phyloP scores from a whole-genome alignment of 116 monocot species.

The Posidonia oceanica region DNA sequence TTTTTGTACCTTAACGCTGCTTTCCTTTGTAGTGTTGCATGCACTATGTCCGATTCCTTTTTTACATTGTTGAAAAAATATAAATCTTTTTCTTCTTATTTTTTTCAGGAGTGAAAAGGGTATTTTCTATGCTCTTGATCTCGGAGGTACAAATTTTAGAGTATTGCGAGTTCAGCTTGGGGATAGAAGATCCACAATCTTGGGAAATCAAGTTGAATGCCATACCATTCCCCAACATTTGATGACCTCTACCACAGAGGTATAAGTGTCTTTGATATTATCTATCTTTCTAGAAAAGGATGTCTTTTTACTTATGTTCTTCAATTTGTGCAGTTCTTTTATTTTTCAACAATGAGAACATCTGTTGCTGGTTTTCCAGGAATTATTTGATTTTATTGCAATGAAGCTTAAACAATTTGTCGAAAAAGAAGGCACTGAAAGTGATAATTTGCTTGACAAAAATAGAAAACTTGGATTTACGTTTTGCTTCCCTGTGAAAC shows the following conservation, averaged over 20 bases:
- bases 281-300: too few species aligned
- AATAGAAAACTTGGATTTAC: constrained; percentile 72
- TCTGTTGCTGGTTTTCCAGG: constrained; percentile 28
- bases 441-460: constrained; percentile 10
- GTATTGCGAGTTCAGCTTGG: constrained; percentile 67
- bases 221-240: constrained; percentile 51
- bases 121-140: constrained; percentile 72
- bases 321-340: not conserved
- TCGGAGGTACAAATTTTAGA: constrained; percentile 75
- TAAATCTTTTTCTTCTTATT: not conserved
- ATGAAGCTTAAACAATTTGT: constrained; percentile 43
- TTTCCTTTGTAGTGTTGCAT: too few species aligned
- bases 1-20: too few species aligned
- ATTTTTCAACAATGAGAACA: not conserved
- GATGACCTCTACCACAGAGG: constrained; percentile 50
- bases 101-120: constrained; percentile 66
- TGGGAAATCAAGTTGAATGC: constrained; percentile 31
- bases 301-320: not conserved
- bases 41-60: not conserved
- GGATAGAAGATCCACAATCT: constrained; percentile 30
- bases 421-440: constrained; percentile 27
- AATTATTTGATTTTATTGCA: constrained; percentile 79
- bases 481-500: constrained; percentile 82
- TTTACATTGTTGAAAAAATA: not conserved
- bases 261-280: constrained; percentile 1